A percentile compares a stretch with the other conserved stretches of the same genome.
These are phyloP conservation scores for Lumnitzera littorea DNA, from an alignment of 345 rosid genomes.

Conservation along the genomic window DNA sequence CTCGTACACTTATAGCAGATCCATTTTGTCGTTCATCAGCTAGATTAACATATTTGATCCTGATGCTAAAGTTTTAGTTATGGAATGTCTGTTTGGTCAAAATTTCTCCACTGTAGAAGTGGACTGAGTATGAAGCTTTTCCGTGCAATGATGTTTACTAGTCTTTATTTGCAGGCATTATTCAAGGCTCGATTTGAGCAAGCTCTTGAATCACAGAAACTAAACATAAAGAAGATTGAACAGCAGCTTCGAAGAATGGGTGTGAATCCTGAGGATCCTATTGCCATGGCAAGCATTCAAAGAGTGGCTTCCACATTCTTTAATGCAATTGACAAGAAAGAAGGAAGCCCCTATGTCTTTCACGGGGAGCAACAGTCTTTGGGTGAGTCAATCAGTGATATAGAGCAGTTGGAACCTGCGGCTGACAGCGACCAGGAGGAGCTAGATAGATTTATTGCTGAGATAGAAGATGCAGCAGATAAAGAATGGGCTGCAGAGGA, in stretches of 20 bases:
- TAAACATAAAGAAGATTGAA: constrained; percentile 86
- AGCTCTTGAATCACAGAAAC: constrained; percentile 98
- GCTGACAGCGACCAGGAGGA: constrained; percentile 96
- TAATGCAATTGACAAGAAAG: constrained; percentile 87
- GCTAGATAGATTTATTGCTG: constrained; percentile 78
- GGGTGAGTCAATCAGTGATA: constrained; percentile 12
- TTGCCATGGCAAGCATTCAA: constrained; percentile 96
- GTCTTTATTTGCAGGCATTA: constrained; percentile 56
- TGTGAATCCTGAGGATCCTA: constrained; percentile 96
- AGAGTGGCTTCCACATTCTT: constrained; percentile 97
- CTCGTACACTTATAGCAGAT: too few relatives aligned
- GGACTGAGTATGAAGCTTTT: too few relatives aligned
- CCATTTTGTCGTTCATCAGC: too few relatives aligned
- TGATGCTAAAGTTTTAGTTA: too few relatives aligned
- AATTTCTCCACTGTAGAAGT: too few relatives aligned
- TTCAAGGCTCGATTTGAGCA: constrained; percentile 98
- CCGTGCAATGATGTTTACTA: constrained; percentile 5
- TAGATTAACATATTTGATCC: too few relatives aligned
- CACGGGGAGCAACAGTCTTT: constrained; percentile 40
- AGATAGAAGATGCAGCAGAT: constrained; percentile 97
- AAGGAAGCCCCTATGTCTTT: constrained; percentile 92
- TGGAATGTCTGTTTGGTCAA: too few relatives aligned
- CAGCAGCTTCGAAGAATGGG: constrained; percentile 85
- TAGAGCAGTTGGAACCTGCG: constrained; percentile 35
- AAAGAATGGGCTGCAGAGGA: constrained; percentile 93